Base-by-base conservation (phyloP, 441 rosid species). In the Adansonia grandidieri region DNA sequence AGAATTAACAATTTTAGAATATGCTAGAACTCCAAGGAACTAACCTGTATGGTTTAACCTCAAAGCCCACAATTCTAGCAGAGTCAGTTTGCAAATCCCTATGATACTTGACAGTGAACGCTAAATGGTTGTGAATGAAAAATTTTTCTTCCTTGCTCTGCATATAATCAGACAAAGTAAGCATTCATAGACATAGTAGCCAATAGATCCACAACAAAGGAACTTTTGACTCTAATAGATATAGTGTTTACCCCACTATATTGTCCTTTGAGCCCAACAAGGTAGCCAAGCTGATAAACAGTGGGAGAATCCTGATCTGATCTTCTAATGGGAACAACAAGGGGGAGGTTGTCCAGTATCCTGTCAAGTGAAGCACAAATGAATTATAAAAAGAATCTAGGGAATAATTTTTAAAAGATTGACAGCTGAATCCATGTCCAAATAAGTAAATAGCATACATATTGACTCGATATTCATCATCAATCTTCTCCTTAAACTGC, bases 271-370 rank as follows among this genome's bases (percentile, higher is more conserved):
- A 91, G 88, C 77, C 94, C 94, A 40, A 91, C 84, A 62, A 88
- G 92, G 83, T 78, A 91, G 19, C 92, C 94, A 57, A 91, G 92
- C 82, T 91, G 94, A 82, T 88, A 91, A 58, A 91, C 82, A 10
- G 89, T 80, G 24, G 88, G 81, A 82, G 91, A 45, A 48, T 89
- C 91, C 71, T 86, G 94, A 72, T 91, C 91, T 44, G 66, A 37
- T 80, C 94, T 86, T 63, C 82, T 84, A 11, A 91, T 78, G 13
- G 94, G 94, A 40, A 91, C 89, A 78, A 91, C 94, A 65, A 91
- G 85, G 62, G 94, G 94, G 60, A 91, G 94, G 74, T 91, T 91
- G 74, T 91, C 94, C 13, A 91, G 90, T 78, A 91, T 91, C 94
- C 94, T 91, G 86, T 32, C 64, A 76, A 56, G 65, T 17, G 28